Evolutionary conservation across 495 filamentous ascomycete genomes (phyloP), one percentile per base, ranked within the genome.

Genomic region (Astrothelium macrocarpum): DNA sequence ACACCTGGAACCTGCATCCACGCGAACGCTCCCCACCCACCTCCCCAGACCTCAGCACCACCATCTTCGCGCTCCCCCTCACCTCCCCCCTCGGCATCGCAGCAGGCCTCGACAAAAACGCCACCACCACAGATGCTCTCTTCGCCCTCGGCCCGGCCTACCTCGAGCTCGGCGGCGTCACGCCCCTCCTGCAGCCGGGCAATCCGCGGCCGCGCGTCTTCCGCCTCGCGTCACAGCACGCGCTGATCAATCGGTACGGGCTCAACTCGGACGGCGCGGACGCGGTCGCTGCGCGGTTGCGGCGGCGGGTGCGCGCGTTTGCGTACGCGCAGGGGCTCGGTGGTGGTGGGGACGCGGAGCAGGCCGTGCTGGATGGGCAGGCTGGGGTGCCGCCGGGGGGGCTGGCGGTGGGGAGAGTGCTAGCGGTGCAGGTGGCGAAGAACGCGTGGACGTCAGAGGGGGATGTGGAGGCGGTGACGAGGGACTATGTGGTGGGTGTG

Each of bases 401-500:
- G 73, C 73, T 98, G 64, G 75, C 79, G 36, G 78, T 83, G 0
- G 91, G 92, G 7, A 83, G 86, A 59, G 77, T 97, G 63, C 77
- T 97, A 46, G 87, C 89, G 1, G 90, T 98, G n/a, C 93, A 98
- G 72, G 84, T 98, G 29, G 90, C 93, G n/a, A 97, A 98, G 84
- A 97, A 96, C 76, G 95, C 94, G 78, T 71, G 77, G 46, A 98
- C 94, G 1, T 82, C 90, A 10, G 91, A 95, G 66, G 78, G 79
- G 16, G 90, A 98, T 72, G 84, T 95, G 45, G 81, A 89, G 31
- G 91, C 91, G 26, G 89, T 97, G 53, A 87, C 82, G 68, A 74
- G 76, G 31, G 94, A 97, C 78, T 96, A 97, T 69, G 86, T 91
- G 23, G 87, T 85, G 70, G 96, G 93, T 68, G 90, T 96, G 0